Base-by-base conservation (phyloP, 2,329 filamentous ascomycete genomes). In the Pyrenophora graminea region DNA sequence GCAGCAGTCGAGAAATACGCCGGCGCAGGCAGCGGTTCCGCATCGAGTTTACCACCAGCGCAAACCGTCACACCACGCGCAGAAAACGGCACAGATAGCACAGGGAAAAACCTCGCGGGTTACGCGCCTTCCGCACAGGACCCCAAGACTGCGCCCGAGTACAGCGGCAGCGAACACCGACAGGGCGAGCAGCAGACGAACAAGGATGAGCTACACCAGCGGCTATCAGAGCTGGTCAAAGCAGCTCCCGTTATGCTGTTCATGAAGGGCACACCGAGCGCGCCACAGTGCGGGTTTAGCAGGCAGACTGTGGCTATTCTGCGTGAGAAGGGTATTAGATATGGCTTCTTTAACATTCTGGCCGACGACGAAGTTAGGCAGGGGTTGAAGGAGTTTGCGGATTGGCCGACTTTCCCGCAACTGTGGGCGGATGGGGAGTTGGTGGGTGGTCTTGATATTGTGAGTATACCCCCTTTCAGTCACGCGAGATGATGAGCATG, bases 281-380 rank as follows among this genome's bases (percentile, higher is more conserved):
- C 85, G 27, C 91, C 91, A 1, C 89, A 96, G 74, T 96, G 92
- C 68, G 91, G 94, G 2, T 99, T 99, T 77, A 96, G 90, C 61
- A 81, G 93, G 62, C 91, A 97, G 77, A 79, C 96, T 38, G 94
- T 99, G 37, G 86, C 80, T 21, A 84, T 99, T 39, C 77, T 99
- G 65, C 84, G 94, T 45, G 93, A 97, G 76, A 87, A 91, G 70
- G 88, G 88, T 42, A 89, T 99, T 54, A 91, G 96, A 72, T 99
- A 97, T 73, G 94, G 94, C 17, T 99, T 99, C 80, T 99, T 99
- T 81, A 97, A 99, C 72, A 99, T 99, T 59, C 77, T 99, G 64
- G 94, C 94, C 58, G 94, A 99, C 72, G 93, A 99, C 68, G 93
- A 97, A 74, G 94, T 99, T 40, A 84, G 94, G 55, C 93, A 97